Evolutionary conservation across 495 filamentous ascomycete genomes (phyloP).

Genomic region (Articulospora tetracladia): DNA sequence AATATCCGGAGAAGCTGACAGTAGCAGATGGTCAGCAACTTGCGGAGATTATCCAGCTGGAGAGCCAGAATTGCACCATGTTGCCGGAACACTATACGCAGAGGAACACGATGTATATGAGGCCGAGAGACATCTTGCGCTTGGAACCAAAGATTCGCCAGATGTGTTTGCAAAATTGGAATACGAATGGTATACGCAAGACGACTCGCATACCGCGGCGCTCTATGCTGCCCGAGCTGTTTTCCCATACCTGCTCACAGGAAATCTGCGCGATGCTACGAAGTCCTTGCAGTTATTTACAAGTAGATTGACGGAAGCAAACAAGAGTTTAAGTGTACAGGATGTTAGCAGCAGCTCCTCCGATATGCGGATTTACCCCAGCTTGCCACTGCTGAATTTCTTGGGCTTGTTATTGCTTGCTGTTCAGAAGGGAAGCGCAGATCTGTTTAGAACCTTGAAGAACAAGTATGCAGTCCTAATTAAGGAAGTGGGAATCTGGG

Average conservation of each 20-base stretch:
- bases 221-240: conserved; percentile 85
- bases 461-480: conserved; percentile 77
- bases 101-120: conserved; percentile 90
- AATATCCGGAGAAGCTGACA: conserved; percentile 15
- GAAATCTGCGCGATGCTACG: conserved; percentile 86
- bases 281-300: conserved; percentile 78
- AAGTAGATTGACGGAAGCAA: conserved; percentile 63
- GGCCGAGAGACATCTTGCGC: conserved; percentile 82
- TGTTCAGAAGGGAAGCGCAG: conserved; percentile 71
- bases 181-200: conserved; percentile 88
- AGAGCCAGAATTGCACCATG: conserved; percentile 94
- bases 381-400: conserved; percentile 90
- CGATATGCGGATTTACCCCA: conserved; percentile 80
- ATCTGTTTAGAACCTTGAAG: conserved; percentile 79
- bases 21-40: conserved; percentile 71
- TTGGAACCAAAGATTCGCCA: conserved; percentile 87
- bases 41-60: conserved; percentile 85
- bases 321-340: conserved; percentile 67
- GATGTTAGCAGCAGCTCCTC: conserved; percentile 71
- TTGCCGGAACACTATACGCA: conserved; percentile 80
- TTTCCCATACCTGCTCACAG: conserved; percentile 85
- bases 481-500: conserved; percentile 68
- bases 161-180: conserved; percentile 76
- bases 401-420: conserved; percentile 77
- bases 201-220: conserved; percentile 86